Evolutionary conservation across 2,329 filamentous ascomycete genomes (phyloP).

Genomic region (Phialophora macrospora): DNA sequence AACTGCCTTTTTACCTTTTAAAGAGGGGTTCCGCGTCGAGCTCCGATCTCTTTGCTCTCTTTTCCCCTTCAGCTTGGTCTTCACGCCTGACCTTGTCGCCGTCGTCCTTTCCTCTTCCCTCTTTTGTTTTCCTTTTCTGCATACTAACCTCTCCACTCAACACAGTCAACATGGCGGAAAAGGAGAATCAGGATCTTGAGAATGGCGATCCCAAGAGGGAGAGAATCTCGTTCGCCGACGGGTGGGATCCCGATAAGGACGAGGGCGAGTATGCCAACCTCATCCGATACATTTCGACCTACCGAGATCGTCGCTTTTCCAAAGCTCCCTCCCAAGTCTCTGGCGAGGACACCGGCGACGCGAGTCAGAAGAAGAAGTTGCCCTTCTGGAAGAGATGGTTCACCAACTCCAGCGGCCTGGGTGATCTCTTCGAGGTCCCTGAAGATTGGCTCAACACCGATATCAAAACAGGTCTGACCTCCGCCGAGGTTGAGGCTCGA

Average conservation of each 20-base stretch:
- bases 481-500: conserved; percentile 64
- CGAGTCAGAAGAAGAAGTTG: conserved; percentile 54
- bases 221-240: conserved; percentile 41
- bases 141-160: conserved; percentile 40
- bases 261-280: conserved; percentile 68
- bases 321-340: conserved; percentile 48
- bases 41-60: conserved; percentile 31
- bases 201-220: conserved; percentile 41
- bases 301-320: conserved; percentile 63
- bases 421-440: conserved; percentile 56
- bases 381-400: conserved; percentile 65
- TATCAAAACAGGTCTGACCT: conserved; percentile 66
- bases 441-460: conserved; percentile 73
- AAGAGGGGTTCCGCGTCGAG: conserved; percentile 40
- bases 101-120: conserved; percentile 35
- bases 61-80: conserved; percentile 40
- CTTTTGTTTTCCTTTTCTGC: conserved; percentile 36
- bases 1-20: conserved; percentile 39
- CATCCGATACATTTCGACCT: conserved; percentile 70
- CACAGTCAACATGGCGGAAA: conserved; percentile 40
- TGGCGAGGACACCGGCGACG: conserved; percentile 50
- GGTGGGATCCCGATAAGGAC: conserved; percentile 41
- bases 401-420: conserved; percentile 35
- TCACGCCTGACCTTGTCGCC: conserved; percentile 38
- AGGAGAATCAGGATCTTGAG: conserved; percentile 42